These are phyloP conservation scores for Salvia sclarea DNA, from an alignment of 305 asterid genomes.

Conservation along the genomic window DNA sequence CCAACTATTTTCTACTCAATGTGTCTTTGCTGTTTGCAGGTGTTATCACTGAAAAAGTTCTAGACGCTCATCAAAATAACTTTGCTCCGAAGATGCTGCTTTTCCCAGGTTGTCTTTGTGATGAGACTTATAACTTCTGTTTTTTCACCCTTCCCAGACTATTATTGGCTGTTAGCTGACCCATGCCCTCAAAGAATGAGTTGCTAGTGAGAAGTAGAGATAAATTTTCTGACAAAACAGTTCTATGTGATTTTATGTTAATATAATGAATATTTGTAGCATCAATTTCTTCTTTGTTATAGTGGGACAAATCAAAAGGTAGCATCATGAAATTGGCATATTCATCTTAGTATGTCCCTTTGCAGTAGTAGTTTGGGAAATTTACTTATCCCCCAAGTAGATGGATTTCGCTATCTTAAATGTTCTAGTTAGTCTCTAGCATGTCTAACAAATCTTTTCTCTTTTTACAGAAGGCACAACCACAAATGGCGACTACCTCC, in stretches of 20 bases:
- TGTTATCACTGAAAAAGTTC: constrained; percentile 75
- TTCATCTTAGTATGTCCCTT: constrained; percentile 7
- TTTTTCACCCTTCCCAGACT: constrained; percentile 26
- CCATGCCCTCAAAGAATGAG: constrained; percentile 4
- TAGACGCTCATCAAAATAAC: constrained; percentile 69
- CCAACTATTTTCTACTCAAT: constrained; percentile 4
- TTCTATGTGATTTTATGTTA: constrained; percentile 2
- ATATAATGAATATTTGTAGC: neutral
- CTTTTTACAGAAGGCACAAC: constrained; percentile 84
- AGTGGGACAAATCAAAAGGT: neutral
- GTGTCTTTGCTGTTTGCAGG: constrained; percentile 50
- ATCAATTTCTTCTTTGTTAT: neutral
- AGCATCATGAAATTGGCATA: neutral
- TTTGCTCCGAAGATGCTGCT: constrained; percentile 85
- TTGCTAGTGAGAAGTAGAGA: neutral
- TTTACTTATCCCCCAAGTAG: neutral
- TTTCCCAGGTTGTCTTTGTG: constrained; percentile 78
- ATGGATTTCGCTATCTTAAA: constrained; percentile 8
- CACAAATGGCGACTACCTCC: constrained; percentile 85
- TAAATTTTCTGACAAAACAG: neutral
- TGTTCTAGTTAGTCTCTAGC: constrained; percentile 1
- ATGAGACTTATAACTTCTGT: constrained; percentile 22
- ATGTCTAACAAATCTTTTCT: constrained; percentile 27
- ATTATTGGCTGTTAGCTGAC: too few relatives aligned
- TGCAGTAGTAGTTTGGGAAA: neutral